Evolutionary conservation across 345 rosid species (phyloP), one percentile per base, ranked within the genome.

Genomic region (Turritis glabra): DNA sequence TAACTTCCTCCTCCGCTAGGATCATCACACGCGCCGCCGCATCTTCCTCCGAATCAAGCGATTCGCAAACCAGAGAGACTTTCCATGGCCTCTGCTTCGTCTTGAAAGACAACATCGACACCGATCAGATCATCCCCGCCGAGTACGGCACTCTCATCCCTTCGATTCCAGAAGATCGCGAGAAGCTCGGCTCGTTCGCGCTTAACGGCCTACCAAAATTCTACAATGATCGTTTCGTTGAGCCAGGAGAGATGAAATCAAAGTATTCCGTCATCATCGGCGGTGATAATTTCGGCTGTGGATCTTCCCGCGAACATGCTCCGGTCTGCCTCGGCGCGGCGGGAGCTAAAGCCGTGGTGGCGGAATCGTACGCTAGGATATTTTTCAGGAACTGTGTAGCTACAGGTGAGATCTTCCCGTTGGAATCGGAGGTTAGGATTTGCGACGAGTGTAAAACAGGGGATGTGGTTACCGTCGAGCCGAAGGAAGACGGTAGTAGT

Each of bases 291-390:
- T 91, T 91, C 59, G 96, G 97, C 2, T 91, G 97, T 62, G 97
- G 96, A 1, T 91, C 97, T 0, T 91, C 97, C 1, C 84, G 97
- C 6, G 97, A 91, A 82, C 97, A 89, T 68, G 97, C 96, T 13
- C 97, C 97, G 13, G 95, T 91, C 21, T 90, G 93, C 1, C 82
- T 91, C 10, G 97, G 97, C 0, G 95, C 97, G 1, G 91, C 96
- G 0, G 97, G 97, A 38, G 89, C 80, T 5, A 76, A 76, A 46
- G 91, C 88, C 1, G 90, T 89, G 71, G 87, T 89, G 21, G 93
- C 96, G 32, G 89, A 89, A 62, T 89, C 96, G 7, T 91, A 87
- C 73, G 97, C 97, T 3, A 79, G 96, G 74, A 91, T 91, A 32
- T 91, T 91, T 54, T 91, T 91, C 75, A 74, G 97, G 79, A 91